Conservation (phyloP, 2,329 filamentous ascomycete species). For the Xylariaceae sp. region DNA sequence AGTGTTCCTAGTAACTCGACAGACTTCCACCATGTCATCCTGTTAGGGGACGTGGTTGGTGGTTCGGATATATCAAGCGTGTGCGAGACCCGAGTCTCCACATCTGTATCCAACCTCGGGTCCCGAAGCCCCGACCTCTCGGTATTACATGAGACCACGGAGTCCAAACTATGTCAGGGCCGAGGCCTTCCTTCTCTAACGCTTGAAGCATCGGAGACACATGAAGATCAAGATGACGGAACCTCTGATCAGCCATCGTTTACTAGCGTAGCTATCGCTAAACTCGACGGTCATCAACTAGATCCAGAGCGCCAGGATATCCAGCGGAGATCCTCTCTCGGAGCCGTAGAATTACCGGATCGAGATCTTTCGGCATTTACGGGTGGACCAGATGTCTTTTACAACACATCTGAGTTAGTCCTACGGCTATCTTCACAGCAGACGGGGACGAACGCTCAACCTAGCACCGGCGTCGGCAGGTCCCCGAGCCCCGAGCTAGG, state of each 20-base stretch:
- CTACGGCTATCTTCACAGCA: not conserved
- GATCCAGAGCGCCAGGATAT: not conserved
- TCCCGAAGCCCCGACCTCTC: not conserved
- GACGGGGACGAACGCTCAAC: not conserved
- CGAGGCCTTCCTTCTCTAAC: not conserved
- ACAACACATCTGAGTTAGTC: not conserved
- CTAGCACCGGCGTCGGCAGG: not conserved
- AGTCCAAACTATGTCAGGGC: not conserved
- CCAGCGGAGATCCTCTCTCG: slow-evolving; percentile 21
- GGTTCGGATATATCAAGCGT: not conserved
- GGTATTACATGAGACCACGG: not conserved
- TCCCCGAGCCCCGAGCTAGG: slow-evolving; percentile 29
- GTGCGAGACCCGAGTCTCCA: not conserved
- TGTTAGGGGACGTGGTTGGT: not conserved
- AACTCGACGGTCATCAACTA: slow-evolving; percentile 8
- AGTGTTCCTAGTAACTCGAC: not conserved
- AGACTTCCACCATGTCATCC: not conserved
- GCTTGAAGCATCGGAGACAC: not conserved
- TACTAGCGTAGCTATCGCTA: not conserved
- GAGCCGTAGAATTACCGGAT: slow-evolving; percentile 6
- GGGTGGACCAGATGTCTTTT: not conserved
- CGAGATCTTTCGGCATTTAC: slow-evolving; percentile 4
- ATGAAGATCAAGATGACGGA: not conserved
- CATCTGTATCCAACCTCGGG: not conserved
- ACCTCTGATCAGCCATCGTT: not conserved